phyloP scores from a whole-genome alignment of 805 yeast genomes.

The Yarrowia sp. region DNA sequence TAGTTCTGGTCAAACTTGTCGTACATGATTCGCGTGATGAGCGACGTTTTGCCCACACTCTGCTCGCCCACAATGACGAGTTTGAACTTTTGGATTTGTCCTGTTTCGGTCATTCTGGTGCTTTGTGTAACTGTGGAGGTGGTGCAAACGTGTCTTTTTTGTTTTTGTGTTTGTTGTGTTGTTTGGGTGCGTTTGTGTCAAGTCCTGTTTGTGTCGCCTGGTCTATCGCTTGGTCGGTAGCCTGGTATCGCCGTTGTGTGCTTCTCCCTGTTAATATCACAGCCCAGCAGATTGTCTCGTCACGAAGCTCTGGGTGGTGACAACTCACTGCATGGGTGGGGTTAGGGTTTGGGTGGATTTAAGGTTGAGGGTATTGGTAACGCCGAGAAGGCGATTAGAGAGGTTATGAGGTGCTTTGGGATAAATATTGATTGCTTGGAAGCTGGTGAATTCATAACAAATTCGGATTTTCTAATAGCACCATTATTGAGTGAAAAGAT shows the following conservation, averaged over 20 bases:
- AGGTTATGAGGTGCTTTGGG: no score
- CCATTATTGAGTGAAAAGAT: no score
- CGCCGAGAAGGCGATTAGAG: no score
- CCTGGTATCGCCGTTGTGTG: background rate
- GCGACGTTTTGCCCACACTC: conserved; percentile 94
- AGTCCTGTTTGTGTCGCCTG: no score
- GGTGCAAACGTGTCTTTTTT: no score
- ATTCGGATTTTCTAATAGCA: no score
- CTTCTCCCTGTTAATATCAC: background rate
- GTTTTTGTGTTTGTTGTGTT: background rate
- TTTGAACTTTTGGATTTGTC: conserved; percentile 41
- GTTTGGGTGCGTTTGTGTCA: background rate
- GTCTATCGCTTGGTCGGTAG: background rate
- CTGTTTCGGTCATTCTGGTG: conserved; percentile 27
- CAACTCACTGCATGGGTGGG: conserved; percentile 8
- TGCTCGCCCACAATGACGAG: conserved; percentile 97
- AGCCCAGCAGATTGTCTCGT: background rate
- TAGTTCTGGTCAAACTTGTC: conserved; percentile 96
- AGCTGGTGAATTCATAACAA: no score
- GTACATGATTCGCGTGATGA: conserved; percentile 96
- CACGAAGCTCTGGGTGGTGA: background rate
- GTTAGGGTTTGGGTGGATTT: background rate
- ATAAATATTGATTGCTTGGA: no score
- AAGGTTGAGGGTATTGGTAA: no score
- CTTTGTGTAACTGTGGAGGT: background rate